These are phyloP conservation scores for Suillus variegatus DNA, from an alignment of 768 basidiomycete genomes.

Conservation along the genomic window DNA sequence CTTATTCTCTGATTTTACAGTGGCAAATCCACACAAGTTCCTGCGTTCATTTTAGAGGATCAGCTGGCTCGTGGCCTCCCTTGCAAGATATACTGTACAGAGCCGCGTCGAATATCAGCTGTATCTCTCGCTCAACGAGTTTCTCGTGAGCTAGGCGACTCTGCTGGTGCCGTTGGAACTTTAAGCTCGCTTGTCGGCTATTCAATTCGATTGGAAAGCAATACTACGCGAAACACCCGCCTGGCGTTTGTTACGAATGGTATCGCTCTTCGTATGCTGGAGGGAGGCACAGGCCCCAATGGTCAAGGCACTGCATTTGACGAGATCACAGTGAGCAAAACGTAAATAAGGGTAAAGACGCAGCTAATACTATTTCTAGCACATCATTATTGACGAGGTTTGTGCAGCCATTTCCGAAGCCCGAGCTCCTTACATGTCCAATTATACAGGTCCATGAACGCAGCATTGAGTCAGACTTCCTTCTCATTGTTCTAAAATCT, in stretches of 20 bases:
- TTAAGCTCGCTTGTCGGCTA: slow-evolving; percentile 85
- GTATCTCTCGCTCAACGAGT: slow-evolving; percentile 94
- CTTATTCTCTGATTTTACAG: slow-evolving; percentile 39
- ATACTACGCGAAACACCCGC: slow-evolving; percentile 75
- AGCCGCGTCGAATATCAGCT: slow-evolving; percentile 94
- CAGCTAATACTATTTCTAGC: slow-evolving; percentile 44
- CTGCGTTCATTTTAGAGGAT: slow-evolving; percentile 91
- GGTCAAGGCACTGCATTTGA: slow-evolving; percentile 84
- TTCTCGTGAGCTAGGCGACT: slow-evolving; percentile 89
- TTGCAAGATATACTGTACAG: slow-evolving; percentile 94
- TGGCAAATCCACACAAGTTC: slow-evolving; percentile 97
- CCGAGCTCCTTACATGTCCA: background rate
- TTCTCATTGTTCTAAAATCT: slow-evolving; percentile 89
- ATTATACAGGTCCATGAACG: slow-evolving; percentile 82
- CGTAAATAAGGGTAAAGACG: slow-evolving; percentile 2
- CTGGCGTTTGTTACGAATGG: slow-evolving; percentile 90
- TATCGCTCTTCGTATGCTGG: slow-evolving; percentile 96
- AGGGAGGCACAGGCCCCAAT: slow-evolving; percentile 69
- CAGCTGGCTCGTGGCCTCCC: slow-evolving; percentile 75
- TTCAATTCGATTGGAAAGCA: slow-evolving; percentile 90
- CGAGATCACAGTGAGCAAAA: slow-evolving; percentile 79
- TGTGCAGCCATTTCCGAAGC: slow-evolving; percentile 12
- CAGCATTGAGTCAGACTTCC: slow-evolving; percentile 95
- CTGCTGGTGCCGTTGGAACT: slow-evolving; percentile 75
- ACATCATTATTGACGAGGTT: slow-evolving; percentile 95